These are phyloP conservation scores for Plenodomus tracheiphilus DNA, from an alignment of 2,329 filamentous ascomycete genomes.

Conservation along the genomic window DNA sequence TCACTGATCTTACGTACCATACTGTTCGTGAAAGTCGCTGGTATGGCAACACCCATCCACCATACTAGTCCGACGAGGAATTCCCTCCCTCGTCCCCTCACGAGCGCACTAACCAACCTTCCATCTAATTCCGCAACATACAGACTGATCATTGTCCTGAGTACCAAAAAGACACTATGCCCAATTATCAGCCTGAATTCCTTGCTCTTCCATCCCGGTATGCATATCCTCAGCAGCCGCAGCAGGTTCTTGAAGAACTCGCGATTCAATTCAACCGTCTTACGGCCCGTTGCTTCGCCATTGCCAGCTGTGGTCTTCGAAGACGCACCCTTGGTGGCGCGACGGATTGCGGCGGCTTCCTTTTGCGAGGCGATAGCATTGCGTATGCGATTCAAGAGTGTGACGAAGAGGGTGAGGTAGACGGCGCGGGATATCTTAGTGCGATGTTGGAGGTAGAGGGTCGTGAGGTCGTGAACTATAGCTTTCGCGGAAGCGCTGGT, in stretches of 20 bases:
- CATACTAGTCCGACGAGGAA: conserved; percentile 87
- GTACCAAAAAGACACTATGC: conserved; percentile 89
- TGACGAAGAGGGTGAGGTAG: conserved; percentile 48
- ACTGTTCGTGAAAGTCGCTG: conserved; percentile 96
- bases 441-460: conserved; percentile 44
- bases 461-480: conserved; percentile 43
- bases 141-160: conserved; percentile 88
- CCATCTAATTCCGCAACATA: conserved; percentile 97
- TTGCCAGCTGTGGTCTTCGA: conserved; percentile 46
- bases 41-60: conserved; percentile 98
- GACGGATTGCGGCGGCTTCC: conserved; percentile 69
- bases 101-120: conserved; percentile 85
- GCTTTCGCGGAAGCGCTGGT: conserved; percentile 40
- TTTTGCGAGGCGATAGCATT: conserved; percentile 93
- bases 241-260: conserved; percentile 82
- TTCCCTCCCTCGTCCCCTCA: conserved; percentile 87
- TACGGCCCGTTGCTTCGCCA: conserved; percentile 48
- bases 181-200: conserved; percentile 84
- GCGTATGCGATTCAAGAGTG: conserved; percentile 73
- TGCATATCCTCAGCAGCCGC: conserved; percentile 78
- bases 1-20: conserved; percentile 67
- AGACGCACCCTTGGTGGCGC: conserved; percentile 26
- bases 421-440: conserved; percentile 48
- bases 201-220: conserved; percentile 87
- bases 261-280: conserved; percentile 89